Evolutionary conservation across 768 basidiomycete species (phyloP), one percentile per base, ranked within the genome.

Genomic region (Hygrophoropsis aurantiaca): DNA sequence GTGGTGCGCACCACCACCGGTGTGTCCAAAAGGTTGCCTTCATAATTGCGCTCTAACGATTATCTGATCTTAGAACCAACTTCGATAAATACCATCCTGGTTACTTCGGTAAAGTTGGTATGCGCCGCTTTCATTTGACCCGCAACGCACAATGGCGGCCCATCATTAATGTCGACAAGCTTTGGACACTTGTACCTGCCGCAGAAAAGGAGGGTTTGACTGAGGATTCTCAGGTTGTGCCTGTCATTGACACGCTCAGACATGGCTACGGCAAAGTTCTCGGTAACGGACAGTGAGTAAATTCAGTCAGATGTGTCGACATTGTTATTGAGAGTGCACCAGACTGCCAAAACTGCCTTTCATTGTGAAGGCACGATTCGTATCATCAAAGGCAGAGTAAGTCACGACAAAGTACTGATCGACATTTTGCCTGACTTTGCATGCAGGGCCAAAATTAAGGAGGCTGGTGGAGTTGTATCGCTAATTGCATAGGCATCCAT

Each of bases 31-130:
- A 40, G 5, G 21, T 37, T 11, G 13, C 34, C 19, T 32, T 27
- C 7, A n/a, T 5, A 9, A 44, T 19, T 32, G 42, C n/a, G 33
- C 21, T 40, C 11, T 42, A 18, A 15, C 18, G 5, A 19, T 43
- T 42, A 23, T n/a, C 39, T 44, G 47, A 27, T 34, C 46, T 16
- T 53, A 91, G 94, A 52, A 94, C 88, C 66, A 97, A 97, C 79
- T 90, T 95, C 66, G 94, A 95, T 74, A 95, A 95, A 77, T 97
- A 93, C 87, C 94, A 97, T 76, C 94, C 94, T 71, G 94, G 94
- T 90, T 97, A 97, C 92, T 98, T 95, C 71, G 94, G 94, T 80
- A 97, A 97, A 77, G 92, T 95, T 69, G 97, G 97, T 91, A 99
- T 99, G 95, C 85, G 97, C 68, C 86, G 87, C 73, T 99, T 88